Conservation (phyloP, 2,329 filamentous ascomycete genomes). For the Fonsecaea monophora region DNA sequence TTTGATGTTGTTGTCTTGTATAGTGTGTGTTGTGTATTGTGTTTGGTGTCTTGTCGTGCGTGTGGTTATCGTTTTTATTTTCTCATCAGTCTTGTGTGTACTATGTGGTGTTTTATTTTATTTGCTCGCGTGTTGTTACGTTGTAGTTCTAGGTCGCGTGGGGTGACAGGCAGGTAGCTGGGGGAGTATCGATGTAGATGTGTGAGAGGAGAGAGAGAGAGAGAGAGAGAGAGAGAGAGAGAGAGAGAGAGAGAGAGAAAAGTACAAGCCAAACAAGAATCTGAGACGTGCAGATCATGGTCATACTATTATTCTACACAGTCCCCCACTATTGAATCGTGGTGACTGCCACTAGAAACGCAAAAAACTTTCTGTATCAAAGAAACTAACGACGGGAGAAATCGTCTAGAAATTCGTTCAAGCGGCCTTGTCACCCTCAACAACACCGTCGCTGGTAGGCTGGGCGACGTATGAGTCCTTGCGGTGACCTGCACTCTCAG, state of each 20-base stretch:
- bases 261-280: background rate
- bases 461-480: slow-evolving; percentile 32
- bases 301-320: slow-evolving; percentile 21
- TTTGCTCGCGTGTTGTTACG: too few relatives aligned
- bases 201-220: too few relatives aligned
- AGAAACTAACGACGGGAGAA: slow-evolving; percentile 6
- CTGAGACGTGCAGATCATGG: background rate
- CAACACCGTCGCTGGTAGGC: slow-evolving; percentile 41
- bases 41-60: too few relatives aligned
- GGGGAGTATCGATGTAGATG: too few relatives aligned
- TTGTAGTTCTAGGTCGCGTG: too few relatives aligned
- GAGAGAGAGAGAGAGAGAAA: background rate
- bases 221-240: too few relatives aligned
- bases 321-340: slow-evolving; percentile 1
- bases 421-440: slow-evolving; percentile 19
- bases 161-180: too few relatives aligned
- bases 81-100: too few relatives aligned
- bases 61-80: too few relatives aligned
- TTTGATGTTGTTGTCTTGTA: too few relatives aligned
- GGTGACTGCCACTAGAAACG: slow-evolving; percentile 6
- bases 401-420: background rate
- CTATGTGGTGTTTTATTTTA: too few relatives aligned
- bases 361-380: background rate
- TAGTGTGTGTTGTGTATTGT: too few relatives aligned
- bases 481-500: slow-evolving; percentile 39